These are phyloP conservation scores for Eucalyptus tenuipes DNA, from an alignment of 345 rosid genomes.

Conservation along the genomic window DNA sequence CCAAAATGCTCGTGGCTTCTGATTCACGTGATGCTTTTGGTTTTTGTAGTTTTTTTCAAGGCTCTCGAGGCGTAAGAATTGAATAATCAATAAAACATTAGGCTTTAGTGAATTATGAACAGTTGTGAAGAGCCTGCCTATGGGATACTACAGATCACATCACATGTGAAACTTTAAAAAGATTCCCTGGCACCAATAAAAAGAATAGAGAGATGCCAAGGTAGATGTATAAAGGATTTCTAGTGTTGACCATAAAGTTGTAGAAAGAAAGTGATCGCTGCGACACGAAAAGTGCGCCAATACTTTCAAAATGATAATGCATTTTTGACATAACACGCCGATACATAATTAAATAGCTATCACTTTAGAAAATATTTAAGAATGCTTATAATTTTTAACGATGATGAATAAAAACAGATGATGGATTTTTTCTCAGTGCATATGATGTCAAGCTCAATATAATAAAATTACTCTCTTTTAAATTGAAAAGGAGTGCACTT, in stretches of 20 bases:
- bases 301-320: background rate
- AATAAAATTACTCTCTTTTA: too few species aligned
- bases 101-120: background rate
- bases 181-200: background rate
- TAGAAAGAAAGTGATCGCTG: background rate
- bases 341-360: too few species aligned
- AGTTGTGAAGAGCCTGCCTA: background rate
- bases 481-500: too few species aligned
- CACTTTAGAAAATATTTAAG: too few species aligned
- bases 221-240: background rate
- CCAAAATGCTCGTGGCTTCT: too few species aligned
- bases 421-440: too few species aligned
- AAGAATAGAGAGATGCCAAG: background rate
- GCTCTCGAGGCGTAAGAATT: too few species aligned
- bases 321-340: fast-evolving
- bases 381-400: too few species aligned
- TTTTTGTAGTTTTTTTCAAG: too few species aligned
- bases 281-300: too few species aligned
- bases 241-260: background rate
- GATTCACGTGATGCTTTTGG: background rate
- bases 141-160: background rate
- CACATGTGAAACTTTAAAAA: background rate
- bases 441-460: too few species aligned
- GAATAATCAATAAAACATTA: background rate
- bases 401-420: too few species aligned